Evolutionary conservation across 768 basidiomycete genomes (phyloP).

Genomic region (Auriculariales sp.): DNA sequence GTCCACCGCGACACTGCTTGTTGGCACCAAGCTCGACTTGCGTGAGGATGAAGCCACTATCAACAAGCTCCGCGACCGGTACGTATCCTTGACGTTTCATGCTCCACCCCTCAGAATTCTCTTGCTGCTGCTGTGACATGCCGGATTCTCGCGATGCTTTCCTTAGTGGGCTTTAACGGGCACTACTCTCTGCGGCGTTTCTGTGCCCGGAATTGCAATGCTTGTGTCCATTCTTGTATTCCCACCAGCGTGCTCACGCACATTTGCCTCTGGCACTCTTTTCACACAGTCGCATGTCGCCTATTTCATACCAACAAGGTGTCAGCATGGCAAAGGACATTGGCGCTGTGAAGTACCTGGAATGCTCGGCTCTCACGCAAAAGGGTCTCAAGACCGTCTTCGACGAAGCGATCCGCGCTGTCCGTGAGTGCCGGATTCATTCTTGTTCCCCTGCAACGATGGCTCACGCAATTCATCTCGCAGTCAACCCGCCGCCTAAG

Average conservation of each 20-base stretch:
- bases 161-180: slow-evolving; percentile 5
- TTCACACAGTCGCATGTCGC: slow-evolving; percentile 85
- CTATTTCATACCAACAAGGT: slow-evolving; percentile 85
- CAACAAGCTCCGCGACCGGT: slow-evolving; percentile 87
- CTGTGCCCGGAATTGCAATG: too few species aligned
- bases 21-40: slow-evolving; percentile 94
- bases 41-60: slow-evolving; percentile 90
- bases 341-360: slow-evolving; percentile 88
- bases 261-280: not conserved
- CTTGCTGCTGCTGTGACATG: slow-evolving; percentile 1
- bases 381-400: slow-evolving; percentile 98
- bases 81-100: slow-evolving; percentile 12
- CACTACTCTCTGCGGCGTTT: too few species aligned
- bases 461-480: not conserved
- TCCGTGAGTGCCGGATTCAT: slow-evolving; percentile 47
- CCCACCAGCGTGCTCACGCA: too few species aligned
- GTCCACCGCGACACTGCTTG: slow-evolving; percentile 80
- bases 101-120: slow-evolving; percentile 1
- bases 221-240: not conserved
- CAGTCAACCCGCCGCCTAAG: slow-evolving; percentile 66
- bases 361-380: slow-evolving; percentile 93
- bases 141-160: slow-evolving; percentile 3
- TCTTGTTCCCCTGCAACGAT: slow-evolving; percentile 1
- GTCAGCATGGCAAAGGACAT: slow-evolving; percentile 87
- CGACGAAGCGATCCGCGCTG: slow-evolving; percentile 95